phyloP scores from a whole-genome alignment of 1,284 basidiomycete genomes.

The Papiliotrema nemorosa region DNA sequence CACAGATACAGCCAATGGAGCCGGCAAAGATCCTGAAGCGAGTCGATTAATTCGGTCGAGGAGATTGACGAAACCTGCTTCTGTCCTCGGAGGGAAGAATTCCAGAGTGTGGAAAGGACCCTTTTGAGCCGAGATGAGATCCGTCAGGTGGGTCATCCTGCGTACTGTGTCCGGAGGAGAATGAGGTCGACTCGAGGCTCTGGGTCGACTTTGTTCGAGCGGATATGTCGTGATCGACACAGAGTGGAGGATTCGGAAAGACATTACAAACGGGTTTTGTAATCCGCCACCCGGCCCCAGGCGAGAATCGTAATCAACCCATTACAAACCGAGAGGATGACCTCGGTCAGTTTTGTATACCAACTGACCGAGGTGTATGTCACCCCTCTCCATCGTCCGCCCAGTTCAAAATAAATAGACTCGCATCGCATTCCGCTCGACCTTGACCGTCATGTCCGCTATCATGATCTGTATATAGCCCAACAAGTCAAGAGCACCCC shows the following conservation, averaged over 20 bases:
- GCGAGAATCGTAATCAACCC: no score
- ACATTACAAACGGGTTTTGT: no score
- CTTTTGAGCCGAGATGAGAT: slow-evolving; percentile 7
- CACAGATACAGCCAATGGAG: slow-evolving; percentile 75
- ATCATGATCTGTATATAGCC: not conserved
- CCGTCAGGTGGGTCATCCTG: slow-evolving; percentile 14
- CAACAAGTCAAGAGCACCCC: no score
- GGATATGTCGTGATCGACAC: no score
- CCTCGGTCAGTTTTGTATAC: no score
- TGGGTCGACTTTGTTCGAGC: not conserved
- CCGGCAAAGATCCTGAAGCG: slow-evolving; percentile 51
- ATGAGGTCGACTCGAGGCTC: not conserved
- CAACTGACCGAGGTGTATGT: no score
- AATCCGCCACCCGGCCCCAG: no score
- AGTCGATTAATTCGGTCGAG: slow-evolving; percentile 74
- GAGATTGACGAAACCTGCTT: slow-evolving; percentile 85
- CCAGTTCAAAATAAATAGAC: no score
- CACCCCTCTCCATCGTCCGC: no score
- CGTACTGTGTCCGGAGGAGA: not conserved
- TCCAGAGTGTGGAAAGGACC: slow-evolving; percentile 80
- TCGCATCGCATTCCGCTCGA: no score
- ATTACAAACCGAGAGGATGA: no score
- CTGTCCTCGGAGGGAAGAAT: slow-evolving; percentile 93
- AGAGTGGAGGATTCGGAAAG: no score
- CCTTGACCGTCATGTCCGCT: not conserved